A percentile compares a stretch with the other conserved stretches of the same genome.
phyloP scores from a whole-genome alignment of 2,329 filamentous ascomycete species.

The Aspergillus sp. region DNA sequence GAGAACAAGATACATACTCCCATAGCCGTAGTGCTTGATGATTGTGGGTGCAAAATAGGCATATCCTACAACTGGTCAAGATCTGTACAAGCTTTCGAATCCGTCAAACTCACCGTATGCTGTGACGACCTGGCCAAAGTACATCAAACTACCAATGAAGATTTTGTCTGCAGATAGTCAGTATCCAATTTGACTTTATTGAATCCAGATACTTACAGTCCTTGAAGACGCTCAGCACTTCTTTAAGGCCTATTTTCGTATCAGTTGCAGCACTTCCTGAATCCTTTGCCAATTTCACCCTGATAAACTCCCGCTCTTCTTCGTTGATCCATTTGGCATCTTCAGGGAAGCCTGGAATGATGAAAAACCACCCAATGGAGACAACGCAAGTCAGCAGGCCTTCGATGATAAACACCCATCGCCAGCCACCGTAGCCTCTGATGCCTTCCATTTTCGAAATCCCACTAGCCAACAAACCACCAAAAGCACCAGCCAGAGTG shows the following conservation, averaged over 20 bases:
- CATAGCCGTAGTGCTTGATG: conserved; percentile 62
- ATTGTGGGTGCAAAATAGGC: conserved; percentile 74
- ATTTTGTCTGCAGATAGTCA: conserved; percentile 50
- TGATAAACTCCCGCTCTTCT: conserved; percentile 65
- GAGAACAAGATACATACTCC: conserved; percentile 22
- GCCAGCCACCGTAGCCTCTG: conserved; percentile 54
- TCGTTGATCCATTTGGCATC: conserved; percentile 66
- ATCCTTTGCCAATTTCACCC: conserved; percentile 62
- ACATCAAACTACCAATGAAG: conserved; percentile 72
- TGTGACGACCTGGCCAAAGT: conserved; percentile 72
- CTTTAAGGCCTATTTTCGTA: conserved; percentile 53
- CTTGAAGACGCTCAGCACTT: conserved; percentile 61
- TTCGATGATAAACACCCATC: conserved; percentile 56
- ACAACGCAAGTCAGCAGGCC: conserved; percentile 60
- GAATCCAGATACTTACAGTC: conserved; percentile 46
- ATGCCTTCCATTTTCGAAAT: conserved; percentile 55
- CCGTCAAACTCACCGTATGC: conserved; percentile 52
- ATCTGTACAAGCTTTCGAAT: background rate
- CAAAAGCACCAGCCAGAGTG: conserved; percentile 58
- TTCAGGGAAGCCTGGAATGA: conserved; percentile 70
- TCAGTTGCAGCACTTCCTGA: conserved; percentile 64
- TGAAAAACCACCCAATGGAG: conserved; percentile 57
- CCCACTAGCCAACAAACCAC: conserved; percentile 56
- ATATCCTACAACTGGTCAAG: conserved; percentile 43
- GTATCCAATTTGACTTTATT: background rate